Percentiles rank a stretch among this genome's conserved stretches.
These are phyloP conservation scores for Garcia nutans DNA, from an alignment of 345 rosid species.

Conservation along the genomic window DNA sequence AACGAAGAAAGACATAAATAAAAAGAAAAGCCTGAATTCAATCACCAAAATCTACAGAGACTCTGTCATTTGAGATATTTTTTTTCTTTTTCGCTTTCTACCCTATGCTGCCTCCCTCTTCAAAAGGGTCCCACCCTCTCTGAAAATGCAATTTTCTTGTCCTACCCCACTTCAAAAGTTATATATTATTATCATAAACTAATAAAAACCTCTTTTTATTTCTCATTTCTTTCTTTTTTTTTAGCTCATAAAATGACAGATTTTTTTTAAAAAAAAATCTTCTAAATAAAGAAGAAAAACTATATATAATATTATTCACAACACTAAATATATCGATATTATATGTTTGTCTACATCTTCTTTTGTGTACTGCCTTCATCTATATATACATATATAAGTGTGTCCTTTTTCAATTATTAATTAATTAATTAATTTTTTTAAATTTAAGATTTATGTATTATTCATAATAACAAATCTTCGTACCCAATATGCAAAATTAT, in stretches of 20 bases:
- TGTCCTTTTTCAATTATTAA: no score
- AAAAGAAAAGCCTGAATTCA: background rate
- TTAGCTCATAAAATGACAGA: background rate
- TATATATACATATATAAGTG: no score
- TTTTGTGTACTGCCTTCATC: no score
- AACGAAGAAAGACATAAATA: no score
- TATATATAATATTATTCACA: background rate
- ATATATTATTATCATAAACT: no score
- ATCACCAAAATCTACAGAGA: background rate
- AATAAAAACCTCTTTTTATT: no score
- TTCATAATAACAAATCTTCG: no score
- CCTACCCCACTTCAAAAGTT: background rate
- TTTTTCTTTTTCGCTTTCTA: background rate
- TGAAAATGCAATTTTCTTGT: background rate
- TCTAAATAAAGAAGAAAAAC: no score
- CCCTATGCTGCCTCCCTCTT: background rate
- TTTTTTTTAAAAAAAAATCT: background rate
- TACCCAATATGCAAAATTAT: no score
- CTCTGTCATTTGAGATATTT: background rate
- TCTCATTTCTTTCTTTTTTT: background rate
- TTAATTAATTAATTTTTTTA: no score
- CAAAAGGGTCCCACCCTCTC: conserved; percentile 4
- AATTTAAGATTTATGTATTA: no score
- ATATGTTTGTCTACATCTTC: background rate
- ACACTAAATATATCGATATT: background rate